Evolutionary conservation across 768 basidiomycete genomes (phyloP), one percentile per base, ranked within the genome.

Genomic region (Tylopilus felleus): DNA sequence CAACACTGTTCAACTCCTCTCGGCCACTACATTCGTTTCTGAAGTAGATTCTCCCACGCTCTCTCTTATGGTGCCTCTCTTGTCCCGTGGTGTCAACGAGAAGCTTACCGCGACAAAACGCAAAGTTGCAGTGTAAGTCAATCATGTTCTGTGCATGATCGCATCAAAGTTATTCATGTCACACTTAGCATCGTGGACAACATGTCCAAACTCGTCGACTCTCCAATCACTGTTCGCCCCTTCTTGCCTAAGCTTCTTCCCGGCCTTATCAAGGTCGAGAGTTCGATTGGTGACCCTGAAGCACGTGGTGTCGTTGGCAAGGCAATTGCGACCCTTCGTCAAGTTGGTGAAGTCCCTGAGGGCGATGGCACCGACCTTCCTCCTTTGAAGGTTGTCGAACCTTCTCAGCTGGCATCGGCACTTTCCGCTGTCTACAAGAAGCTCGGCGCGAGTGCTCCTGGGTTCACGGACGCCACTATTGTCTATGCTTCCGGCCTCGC

Each of bases 21-120:
- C 95, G 74, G 85, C 95, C 54, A 98, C 95, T 75, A 98, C 95
- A 74, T 98, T 97, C 86, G 95, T 98, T 91, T 92, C 95, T 49
- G 95, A 98, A 81, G 95, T 98, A 75, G 95, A 97, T 66, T 93
- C 94, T 47, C 82, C 94, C 52, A 97, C 95, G 61, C 88, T 98
- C 62, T 97, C 95, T 64, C 85, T 98, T 62, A 97, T 98, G 93
- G 95, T 95, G 56, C 95, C 95, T 67, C 86, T 98, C 19, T 78
- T 98, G 51, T 83, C 92, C 56, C 91, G 95, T 80, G 95, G 95
- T 84, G 80, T 96, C 60, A 81, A 74, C 59, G 95, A 98, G 81
- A 96, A 96, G 77, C 81, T 93, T 57, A 97, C 95, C 48, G 86
- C 95, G 59, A 96, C 86, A 62, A 97, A 97, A 82, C 93, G 95